Base-by-base conservation (phyloP, 805 yeast species). In the Blastobotrys mokoenaii region DNA sequence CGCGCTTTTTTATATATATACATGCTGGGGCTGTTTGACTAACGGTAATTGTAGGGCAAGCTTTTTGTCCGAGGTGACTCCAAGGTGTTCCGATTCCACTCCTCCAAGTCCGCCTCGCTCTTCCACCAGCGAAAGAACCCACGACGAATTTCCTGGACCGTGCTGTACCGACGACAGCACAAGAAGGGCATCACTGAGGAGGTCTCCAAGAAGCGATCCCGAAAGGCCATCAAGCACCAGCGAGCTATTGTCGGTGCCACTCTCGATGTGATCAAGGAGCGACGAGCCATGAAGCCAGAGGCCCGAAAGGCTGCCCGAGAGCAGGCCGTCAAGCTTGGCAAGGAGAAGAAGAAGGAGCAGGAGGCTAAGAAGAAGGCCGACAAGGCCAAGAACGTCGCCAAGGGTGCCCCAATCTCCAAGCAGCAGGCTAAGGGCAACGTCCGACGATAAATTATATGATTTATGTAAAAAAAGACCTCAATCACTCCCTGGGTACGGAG, bases 51-150 rank as follows among this genome's bases (percentile, higher is more conserved):
- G 16, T 32, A 49, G 58, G 97, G 98, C 77, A 87, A 94, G 71
- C 82, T 93, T 73, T 93, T 86, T 71, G 88, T 93, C 75, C 88
- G 99, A 78, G 97, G 97, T 67, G 99, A 93, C 87, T 89, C 97
- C 70, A 93, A 93, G 82, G 75, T 89, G 68, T 93, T 93, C 95
- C 89, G 99, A 82, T 93, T 93, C 93, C 94, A 84, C 74, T 81
- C 85, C 73, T 84, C 97, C 63, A 93, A 93, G 78, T 80, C 95
- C 69, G 90, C 95, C 66, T 88, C 97, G 70, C 83, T 93, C 68
- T 93, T 93, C 93, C 81, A 82, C 70, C 99, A 93, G 81, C 88
- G 97, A 84, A 93, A 93, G 95, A 93, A 93, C 89, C 99, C 99
- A 78, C 89, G 99, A 83, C 85, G 96, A 82, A 82, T 93, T 71